Base-by-base conservation (phyloP, 495 filamentous ascomycete species). In the Penicillium bialowiezense region DNA sequence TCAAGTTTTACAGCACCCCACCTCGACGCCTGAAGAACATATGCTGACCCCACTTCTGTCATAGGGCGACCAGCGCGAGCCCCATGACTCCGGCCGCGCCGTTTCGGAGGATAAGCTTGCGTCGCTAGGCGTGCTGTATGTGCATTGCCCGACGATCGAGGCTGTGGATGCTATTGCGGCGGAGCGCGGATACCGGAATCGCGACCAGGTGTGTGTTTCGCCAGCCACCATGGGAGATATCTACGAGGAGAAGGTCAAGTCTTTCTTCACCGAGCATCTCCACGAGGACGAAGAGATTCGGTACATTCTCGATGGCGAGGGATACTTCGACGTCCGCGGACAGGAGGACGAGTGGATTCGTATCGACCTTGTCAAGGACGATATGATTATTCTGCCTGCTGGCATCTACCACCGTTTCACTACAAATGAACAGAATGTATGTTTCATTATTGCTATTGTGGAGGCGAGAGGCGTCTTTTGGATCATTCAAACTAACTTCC, bases 251-350 rank as follows among this genome's bases (percentile, higher is more conserved):
- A 97, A 97, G 63, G 88, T 98, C 51, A 90, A 88, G 72, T 81
- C 64, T 50, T 98, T 98, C 75, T 97, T 97, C 74, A 65, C 86
- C 36, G 93, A 98, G 77, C 93, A 98, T 68, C 70, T 97, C 57
- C 93, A 98, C 58, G 93, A 98, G 73, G 95, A 97, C 62, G 93
- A 98, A 76, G 93, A 98, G 81, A 98, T 98, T 50, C 79, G 93
- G n/a, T 98, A 97, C 61, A 88, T 98, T 57, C 74, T 90, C 23
- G 93, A 89, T 52, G 93, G 93, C 1, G 73, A 80, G 42, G 93
- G 93, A 1, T 98, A 88, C 71, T 98, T 98, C 65, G 93, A 98
- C 68, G 90, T 97, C 7, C 76, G 95, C 18, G 85, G 79, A 54
- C 42, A 67, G 44, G 62, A 68, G 9, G 82, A 91, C 60, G 83